These are phyloP conservation scores for Leccinum variabile DNA, from an alignment of 1,284 basidiomycete genomes.

Conservation along the genomic window DNA sequence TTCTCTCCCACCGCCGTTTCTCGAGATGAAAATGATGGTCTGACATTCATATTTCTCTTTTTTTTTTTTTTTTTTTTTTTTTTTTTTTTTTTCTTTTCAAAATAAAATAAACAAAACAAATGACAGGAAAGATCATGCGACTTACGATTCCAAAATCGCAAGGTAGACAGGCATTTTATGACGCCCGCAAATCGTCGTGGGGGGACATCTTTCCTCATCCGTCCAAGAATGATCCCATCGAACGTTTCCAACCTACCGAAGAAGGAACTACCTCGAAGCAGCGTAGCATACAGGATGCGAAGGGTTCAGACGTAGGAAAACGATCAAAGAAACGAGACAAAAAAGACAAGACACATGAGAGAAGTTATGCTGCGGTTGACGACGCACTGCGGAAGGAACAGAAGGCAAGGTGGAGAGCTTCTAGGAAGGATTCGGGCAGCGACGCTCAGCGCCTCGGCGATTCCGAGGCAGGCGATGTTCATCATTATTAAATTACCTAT, in stretches of 20 bases:
- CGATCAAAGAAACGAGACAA: slow-evolving; percentile 38
- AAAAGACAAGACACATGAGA: slow-evolving; percentile 27
- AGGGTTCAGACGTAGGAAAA: slow-evolving; percentile 61
- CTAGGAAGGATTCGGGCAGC: slow-evolving; percentile 26
- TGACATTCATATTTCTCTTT: slow-evolving; percentile 27
- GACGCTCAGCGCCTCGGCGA: slow-evolving; percentile 12
- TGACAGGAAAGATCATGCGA: slow-evolving; percentile 82
- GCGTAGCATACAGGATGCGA: slow-evolving; percentile 16
- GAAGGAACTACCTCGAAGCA: slow-evolving; percentile 26
- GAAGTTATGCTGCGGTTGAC: slow-evolving; percentile 41
- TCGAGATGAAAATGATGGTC: slow-evolving; percentile 6
- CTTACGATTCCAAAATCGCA: slow-evolving; percentile 90
- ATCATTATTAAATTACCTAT: slow-evolving; percentile 10
- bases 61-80: slow-evolving; percentile 16
- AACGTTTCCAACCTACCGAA: slow-evolving; percentile 50
- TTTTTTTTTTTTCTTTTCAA: too few relatives aligned
- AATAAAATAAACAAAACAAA: neutral
- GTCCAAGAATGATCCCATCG: slow-evolving; percentile 70
- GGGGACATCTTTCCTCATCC: slow-evolving; percentile 94
- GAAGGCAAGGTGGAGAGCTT: slow-evolving; percentile 38
- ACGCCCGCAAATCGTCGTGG: slow-evolving; percentile 91
- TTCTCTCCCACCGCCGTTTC: slow-evolving; percentile 9
- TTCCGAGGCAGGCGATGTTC: slow-evolving; percentile 3
- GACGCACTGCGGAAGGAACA: slow-evolving; percentile 37
- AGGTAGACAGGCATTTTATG: slow-evolving; percentile 93